A percentile compares a stretch with the other conserved stretches of the same genome.
Conservation (phyloP, 352 stramenopile genomes). For the Pythium dissotocum region DNA sequence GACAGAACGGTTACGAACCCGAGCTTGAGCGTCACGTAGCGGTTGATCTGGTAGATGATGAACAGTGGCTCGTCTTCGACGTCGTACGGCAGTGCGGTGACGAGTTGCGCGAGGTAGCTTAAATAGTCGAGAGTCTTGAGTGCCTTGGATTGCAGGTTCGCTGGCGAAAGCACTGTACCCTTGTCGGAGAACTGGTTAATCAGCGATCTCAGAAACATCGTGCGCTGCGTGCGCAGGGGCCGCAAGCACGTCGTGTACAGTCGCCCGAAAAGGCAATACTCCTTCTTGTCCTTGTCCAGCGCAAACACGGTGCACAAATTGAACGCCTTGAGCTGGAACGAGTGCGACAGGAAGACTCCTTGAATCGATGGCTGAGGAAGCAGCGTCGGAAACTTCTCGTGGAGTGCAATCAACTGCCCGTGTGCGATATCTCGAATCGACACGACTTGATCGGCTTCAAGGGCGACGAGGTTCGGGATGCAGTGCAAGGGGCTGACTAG, state of each 20-base stretch:
- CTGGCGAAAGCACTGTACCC: slow-evolving; percentile 38
- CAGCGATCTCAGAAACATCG: slow-evolving; percentile 66
- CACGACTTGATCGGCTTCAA: slow-evolving; percentile 74
- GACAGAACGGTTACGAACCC: slow-evolving; percentile 40
- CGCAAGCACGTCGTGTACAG: slow-evolving; percentile 73
- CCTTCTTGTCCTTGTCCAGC: slow-evolving; percentile 68
- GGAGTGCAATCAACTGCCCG: slow-evolving; percentile 55
- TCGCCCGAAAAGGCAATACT: slow-evolving; percentile 69
- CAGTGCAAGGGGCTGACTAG: slow-evolving; percentile 77
- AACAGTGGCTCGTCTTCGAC: slow-evolving; percentile 83
- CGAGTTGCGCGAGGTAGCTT: slow-evolving; percentile 67
- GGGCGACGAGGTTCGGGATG: slow-evolving; percentile 74
- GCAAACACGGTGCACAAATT: slow-evolving; percentile 46
- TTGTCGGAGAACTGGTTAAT: slow-evolving; percentile 73
- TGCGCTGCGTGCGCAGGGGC: slow-evolving; percentile 37
- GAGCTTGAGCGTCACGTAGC: slow-evolving; percentile 76
- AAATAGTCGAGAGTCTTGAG: slow-evolving; percentile 63
- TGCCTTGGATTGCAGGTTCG: slow-evolving; percentile 24
- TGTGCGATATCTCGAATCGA: slow-evolving; percentile 70
- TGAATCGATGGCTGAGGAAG: slow-evolving; percentile 55
- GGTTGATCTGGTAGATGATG: slow-evolving; percentile 89
- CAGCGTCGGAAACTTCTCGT: slow-evolving; percentile 59
- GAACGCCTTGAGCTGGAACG: slow-evolving; percentile 69
- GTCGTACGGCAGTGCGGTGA: slow-evolving; percentile 75
- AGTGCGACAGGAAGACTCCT: slow-evolving; percentile 64